These are phyloP conservation scores for Lunularia cruciata DNA, from an alignment of 225 moss, liverwort and hornwort species.

Conservation along the genomic window DNA sequence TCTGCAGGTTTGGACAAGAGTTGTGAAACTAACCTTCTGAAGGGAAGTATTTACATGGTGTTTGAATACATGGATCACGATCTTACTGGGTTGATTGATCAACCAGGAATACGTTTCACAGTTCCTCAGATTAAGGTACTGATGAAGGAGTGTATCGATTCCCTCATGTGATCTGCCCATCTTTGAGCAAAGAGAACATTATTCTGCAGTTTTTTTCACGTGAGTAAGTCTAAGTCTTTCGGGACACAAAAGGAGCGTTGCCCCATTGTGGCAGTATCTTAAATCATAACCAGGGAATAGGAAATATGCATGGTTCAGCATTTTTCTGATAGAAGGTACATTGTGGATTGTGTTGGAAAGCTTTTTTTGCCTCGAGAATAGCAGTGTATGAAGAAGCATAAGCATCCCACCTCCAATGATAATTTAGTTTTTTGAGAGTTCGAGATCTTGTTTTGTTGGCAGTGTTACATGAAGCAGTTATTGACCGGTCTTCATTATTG, in stretches of 20 bases:
- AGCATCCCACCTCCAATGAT: no score
- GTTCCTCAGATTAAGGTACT: slow-evolving; percentile 89
- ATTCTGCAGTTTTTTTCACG: no score
- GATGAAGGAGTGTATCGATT: background rate
- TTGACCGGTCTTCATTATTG: slow-evolving; percentile 93
- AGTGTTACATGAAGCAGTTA: slow-evolving; percentile 98
- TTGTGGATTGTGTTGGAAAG: no score
- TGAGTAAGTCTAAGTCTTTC: no score
- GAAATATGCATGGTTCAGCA: no score
- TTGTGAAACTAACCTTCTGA: slow-evolving; percentile 72
- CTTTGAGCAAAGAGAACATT: no score
- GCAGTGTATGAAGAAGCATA: no score
- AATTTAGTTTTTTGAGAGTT: background rate
- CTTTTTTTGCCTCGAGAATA: no score
- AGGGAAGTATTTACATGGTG: slow-evolving; percentile 93
- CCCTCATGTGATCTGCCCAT: slow-evolving; percentile 1
- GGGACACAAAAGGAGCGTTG: no score
- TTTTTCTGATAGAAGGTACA: no score
- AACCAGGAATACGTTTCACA: slow-evolving; percentile 90
- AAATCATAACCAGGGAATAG: no score
- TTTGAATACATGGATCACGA: slow-evolving; percentile 99
- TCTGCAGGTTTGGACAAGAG: slow-evolving; percentile 37
- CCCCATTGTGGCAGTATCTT: no score
- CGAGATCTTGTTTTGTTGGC: slow-evolving; percentile 27
- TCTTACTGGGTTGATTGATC: slow-evolving; percentile 83